phyloP scores from a whole-genome alignment of 2,329 filamentous ascomycete species.

The Paracorniculantispora psalliotae region DNA sequence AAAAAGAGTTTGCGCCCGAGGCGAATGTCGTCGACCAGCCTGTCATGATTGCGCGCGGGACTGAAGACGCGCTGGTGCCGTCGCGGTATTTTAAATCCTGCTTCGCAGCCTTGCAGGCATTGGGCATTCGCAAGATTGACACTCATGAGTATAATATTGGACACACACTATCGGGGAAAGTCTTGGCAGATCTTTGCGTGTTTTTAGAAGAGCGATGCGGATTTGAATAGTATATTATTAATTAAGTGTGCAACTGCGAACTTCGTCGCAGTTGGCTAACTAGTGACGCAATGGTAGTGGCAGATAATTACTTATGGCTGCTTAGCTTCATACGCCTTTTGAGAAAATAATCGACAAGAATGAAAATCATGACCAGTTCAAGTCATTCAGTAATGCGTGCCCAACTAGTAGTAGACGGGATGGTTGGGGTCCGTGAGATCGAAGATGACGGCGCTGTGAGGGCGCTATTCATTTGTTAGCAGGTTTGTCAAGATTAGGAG shows the following conservation, averaged over 20 bases:
- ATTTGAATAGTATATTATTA: neutral
- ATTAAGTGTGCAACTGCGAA: neutral
- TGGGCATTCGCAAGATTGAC: neutral
- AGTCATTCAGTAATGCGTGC: neutral
- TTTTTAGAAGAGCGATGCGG: neutral
- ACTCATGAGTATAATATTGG: neutral
- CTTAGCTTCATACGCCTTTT: neutral
- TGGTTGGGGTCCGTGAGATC: conserved; percentile 50
- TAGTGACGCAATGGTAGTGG: neutral
- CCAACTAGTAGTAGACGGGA: conserved; percentile 41
- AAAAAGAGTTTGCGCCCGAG: neutral
- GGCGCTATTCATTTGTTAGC: conserved; percentile 29
- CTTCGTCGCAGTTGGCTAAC: neutral
- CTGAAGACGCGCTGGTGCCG: neutral
- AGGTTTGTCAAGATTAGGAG: neutral
- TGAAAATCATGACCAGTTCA: neutral
- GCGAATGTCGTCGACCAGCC: neutral
- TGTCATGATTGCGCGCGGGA: neutral
- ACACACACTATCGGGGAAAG: neutral
- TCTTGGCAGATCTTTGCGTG: neutral
- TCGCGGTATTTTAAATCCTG: neutral
- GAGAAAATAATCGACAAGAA: neutral
- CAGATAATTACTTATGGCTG: neutral
- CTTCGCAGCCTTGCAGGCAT: neutral
- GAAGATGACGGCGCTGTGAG: conserved; percentile 53